These are phyloP conservation scores for Russula olivacea DNA, from an alignment of 768 basidiomycete genomes.

Conservation along the genomic window DNA sequence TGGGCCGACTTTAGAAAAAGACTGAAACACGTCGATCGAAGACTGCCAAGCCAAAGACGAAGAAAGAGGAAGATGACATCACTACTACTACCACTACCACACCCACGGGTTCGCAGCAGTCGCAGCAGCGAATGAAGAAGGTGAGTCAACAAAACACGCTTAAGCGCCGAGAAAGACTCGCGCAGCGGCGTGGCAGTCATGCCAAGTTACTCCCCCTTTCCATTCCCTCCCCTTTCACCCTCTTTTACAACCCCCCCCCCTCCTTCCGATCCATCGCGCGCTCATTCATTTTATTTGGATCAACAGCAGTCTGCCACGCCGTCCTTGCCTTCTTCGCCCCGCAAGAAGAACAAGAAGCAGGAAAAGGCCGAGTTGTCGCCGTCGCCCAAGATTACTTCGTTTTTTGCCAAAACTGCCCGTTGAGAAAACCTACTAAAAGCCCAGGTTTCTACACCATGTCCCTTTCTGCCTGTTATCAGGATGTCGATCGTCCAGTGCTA, in stretches of 20 bases:
- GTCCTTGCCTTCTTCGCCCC: background rate
- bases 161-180: background rate
- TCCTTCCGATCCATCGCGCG: background rate
- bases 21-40: too few species aligned
- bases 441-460: too few species aligned
- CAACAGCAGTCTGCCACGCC: background rate
- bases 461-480: too few species aligned
- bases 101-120: conserved; percentile 5
- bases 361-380: background rate
- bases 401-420: conserved; percentile 17
- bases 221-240: too few species aligned
- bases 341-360: conserved; percentile 22
- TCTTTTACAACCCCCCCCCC: too few species aligned
- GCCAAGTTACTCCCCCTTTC: background rate
- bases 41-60: background rate
- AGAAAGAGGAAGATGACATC: background rate
- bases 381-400: conserved; percentile 23
- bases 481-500: background rate
- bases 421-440: too few species aligned
- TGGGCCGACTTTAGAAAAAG: background rate
- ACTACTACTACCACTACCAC: background rate
- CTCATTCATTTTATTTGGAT: background rate
- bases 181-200: background rate
- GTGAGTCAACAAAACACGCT: background rate
- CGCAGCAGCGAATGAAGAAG: background rate